These are phyloP conservation scores for Lactarius akahatsu DNA, from an alignment of 768 basidiomycete species.

Conservation along the genomic window DNA sequence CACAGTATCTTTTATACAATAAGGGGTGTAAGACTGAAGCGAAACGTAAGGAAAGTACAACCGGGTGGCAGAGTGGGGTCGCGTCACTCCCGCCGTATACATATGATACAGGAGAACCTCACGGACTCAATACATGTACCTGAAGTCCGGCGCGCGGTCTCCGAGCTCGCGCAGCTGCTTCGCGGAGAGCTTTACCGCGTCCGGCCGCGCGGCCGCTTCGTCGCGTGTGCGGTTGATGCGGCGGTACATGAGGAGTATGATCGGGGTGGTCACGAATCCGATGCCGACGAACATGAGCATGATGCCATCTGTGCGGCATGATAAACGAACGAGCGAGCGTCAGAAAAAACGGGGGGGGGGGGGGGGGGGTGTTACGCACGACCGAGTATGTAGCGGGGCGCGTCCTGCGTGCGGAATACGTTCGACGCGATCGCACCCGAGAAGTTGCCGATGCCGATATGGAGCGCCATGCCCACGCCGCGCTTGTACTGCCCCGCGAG, in stretches of 20 bases:
- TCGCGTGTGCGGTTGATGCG: conserved; percentile 59
- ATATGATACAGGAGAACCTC: not conserved
- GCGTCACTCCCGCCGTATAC: not conserved
- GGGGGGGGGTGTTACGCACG: too few relatives aligned
- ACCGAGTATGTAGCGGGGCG: conserved; percentile 60
- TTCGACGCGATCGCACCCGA: conserved; percentile 63
- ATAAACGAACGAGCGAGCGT: not conserved
- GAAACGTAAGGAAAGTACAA: too few relatives aligned
- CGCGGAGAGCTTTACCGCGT: conserved; percentile 27
- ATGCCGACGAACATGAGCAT: conserved; percentile 71
- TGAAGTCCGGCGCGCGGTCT: conserved; percentile 62
- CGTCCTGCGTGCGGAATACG: conserved; percentile 58
- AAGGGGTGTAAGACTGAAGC: too few relatives aligned
- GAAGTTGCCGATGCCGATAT: conserved; percentile 69
- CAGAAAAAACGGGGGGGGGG: not conserved
- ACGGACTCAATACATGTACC: conserved; percentile 42
- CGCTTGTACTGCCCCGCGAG: conserved; percentile 70
- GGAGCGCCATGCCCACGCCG: conserved; percentile 62
- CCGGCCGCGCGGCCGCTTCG: conserved; percentile 39
- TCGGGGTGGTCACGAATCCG: conserved; percentile 52
- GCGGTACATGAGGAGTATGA: conserved; percentile 49
- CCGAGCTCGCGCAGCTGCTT: conserved; percentile 45
- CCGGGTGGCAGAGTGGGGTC: too few relatives aligned
- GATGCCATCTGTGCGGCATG: conserved; percentile 46
- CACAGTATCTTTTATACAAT: too few relatives aligned